A percentile compares a stretch with the other conserved stretches of the same genome.
These are phyloP conservation scores for Backusella tarrabulga DNA, from an alignment of 192 early-diverging fungal genomes.

Conservation along the genomic window DNA sequence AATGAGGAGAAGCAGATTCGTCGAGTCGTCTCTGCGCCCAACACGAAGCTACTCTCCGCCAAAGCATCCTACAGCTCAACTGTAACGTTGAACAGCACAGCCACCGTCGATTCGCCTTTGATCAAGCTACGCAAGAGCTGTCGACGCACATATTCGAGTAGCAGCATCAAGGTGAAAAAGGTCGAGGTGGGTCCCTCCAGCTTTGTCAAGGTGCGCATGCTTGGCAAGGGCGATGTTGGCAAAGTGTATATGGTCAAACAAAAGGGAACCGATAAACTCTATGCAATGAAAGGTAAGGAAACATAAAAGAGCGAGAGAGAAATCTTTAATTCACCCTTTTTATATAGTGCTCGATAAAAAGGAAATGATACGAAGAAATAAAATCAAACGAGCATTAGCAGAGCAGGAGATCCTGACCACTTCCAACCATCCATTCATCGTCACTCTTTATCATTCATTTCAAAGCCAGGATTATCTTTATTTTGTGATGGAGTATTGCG, in stretches of 20 bases:
- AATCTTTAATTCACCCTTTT: not conserved
- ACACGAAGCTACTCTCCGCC: constrained; percentile 35
- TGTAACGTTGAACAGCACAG: not conserved
- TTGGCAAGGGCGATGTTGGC: constrained; percentile 98
- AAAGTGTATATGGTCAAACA: constrained; percentile 94
- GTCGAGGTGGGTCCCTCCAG: constrained; percentile 84
- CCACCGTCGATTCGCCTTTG: not conserved
- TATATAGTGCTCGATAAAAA: not conserved
- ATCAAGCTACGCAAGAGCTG: constrained; percentile 33
- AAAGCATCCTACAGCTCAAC: not conserved
- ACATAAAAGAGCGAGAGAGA: constrained; percentile 17
- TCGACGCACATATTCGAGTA: constrained; percentile 77
- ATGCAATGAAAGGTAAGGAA: constrained; percentile 91
- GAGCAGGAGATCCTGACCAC: constrained; percentile 82
- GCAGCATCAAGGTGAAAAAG: constrained; percentile 78
- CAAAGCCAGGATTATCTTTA: constrained; percentile 85
- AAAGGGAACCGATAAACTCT: constrained; percentile 80
- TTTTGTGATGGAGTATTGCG: constrained; percentile 88
- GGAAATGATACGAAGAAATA: constrained; percentile 98
- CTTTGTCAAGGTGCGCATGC: constrained; percentile 88
- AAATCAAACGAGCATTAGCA: constrained; percentile 95
- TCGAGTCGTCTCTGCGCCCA: constrained; percentile 49
- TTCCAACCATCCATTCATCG: constrained; percentile 89
- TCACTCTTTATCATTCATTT: constrained; percentile 86
- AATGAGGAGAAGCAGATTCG: constrained; percentile 38